Conservation (phyloP, 2,329 filamentous ascomycete genomes). For the Penicillium griseofulvum region DNA sequence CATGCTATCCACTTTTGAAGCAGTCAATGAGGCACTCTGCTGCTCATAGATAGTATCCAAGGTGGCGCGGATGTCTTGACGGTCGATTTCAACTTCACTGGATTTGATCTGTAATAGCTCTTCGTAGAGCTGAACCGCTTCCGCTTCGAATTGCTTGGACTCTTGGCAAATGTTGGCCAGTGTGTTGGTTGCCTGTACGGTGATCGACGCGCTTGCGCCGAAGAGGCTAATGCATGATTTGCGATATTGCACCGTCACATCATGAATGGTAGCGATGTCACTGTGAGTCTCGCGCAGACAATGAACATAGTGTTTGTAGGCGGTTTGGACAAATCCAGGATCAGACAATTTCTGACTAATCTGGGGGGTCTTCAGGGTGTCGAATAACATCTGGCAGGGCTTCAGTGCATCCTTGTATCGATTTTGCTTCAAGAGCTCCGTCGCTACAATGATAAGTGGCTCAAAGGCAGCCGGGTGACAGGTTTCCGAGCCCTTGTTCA, state of each 20-base stretch:
- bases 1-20: conserved; percentile 21
- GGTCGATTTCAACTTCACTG: conserved; percentile 27
- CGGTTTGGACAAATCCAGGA: conserved; percentile 30
- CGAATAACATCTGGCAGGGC: conserved; percentile 37
- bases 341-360: conserved; percentile 35
- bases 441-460: conserved; percentile 38
- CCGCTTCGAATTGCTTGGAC: conserved; percentile 35
- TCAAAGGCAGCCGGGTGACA: conserved; percentile 41
- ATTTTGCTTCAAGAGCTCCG: conserved; percentile 40
- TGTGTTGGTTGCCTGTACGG: conserved; percentile 35
- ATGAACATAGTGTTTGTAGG: conserved; percentile 37
- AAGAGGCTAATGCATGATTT: conserved; percentile 36
- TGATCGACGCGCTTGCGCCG: conserved; percentile 36
- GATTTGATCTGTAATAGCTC: conserved; percentile 36
- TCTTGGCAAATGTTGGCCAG: conserved; percentile 41
- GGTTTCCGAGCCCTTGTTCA: conserved; percentile 39
- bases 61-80: conserved; percentile 33
- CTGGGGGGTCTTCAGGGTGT: conserved; percentile 36
- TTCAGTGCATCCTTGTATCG: conserved; percentile 38
- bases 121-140: conserved; percentile 39
- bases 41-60: conserved; percentile 42
- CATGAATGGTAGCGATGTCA: conserved; percentile 33
- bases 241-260: conserved; percentile 36
- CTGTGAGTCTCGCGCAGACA: conserved; percentile 36
- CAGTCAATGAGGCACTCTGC: conserved; percentile 25